Evolutionary conservation across 2,329 filamentous ascomycete genomes (phyloP).

Genomic region (Aspergillus sp.): DNA sequence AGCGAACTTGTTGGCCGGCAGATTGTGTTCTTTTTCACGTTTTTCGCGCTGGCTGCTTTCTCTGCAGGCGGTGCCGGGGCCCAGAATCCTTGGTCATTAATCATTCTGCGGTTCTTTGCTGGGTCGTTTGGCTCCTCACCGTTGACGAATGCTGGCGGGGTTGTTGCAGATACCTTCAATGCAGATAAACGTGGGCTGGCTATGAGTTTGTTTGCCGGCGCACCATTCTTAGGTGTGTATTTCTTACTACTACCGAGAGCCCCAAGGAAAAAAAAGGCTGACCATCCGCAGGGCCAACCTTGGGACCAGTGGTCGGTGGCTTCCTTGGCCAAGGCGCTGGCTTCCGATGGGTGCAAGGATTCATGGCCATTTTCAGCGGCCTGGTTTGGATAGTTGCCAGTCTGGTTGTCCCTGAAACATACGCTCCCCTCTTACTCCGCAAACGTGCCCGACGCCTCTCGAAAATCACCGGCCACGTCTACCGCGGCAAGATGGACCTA

Average conservation of each 20-base stretch:
- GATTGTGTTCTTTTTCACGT: constrained; percentile 51
- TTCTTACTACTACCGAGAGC: background rate
- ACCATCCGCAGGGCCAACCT: constrained; percentile 32
- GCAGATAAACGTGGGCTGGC: constrained; percentile 35
- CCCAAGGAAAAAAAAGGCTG: background rate
- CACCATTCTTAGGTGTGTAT: constrained; percentile 27
- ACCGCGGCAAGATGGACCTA: constrained; percentile 27
- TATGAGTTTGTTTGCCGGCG: constrained; percentile 35
- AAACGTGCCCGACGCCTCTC: constrained; percentile 37
- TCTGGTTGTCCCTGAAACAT: constrained; percentile 40
- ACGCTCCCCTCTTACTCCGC: constrained; percentile 40
- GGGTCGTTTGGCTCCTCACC: constrained; percentile 38
- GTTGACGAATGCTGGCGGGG: constrained; percentile 40
- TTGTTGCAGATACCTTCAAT: constrained; percentile 41
- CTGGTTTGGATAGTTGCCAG: constrained; percentile 35
- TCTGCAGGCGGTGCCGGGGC: constrained; percentile 50
- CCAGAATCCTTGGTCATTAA: constrained; percentile 48
- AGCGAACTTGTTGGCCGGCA: constrained; percentile 34
- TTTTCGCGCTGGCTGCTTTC: constrained; percentile 49
- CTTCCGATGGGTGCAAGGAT: constrained; percentile 40
- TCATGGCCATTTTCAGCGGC: constrained; percentile 38
- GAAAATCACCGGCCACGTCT: constrained; percentile 38
- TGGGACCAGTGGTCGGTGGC: constrained; percentile 47
- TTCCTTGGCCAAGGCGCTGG: constrained; percentile 41
- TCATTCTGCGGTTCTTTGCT: constrained; percentile 53